Percentiles rank a stretch among this genome's conserved stretches.
Evolutionary conservation across 805 yeast species (phyloP).

Genomic region (Ogataea sp.): DNA sequence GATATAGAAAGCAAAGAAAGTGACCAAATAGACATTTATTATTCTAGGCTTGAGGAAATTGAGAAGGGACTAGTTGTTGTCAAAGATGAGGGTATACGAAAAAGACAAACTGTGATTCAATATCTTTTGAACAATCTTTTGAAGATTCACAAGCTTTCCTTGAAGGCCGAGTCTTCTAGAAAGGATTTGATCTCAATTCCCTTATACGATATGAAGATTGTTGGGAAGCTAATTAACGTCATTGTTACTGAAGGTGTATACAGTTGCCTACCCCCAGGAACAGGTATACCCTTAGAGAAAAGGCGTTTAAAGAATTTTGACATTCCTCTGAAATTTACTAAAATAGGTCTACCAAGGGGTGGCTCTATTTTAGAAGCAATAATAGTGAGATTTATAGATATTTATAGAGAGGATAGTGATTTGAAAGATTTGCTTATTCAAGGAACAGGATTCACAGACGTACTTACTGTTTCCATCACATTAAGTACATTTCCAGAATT

Average conservation of each 20-base stretch:
- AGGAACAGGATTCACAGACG: slow-evolving; percentile 63
- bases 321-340: slow-evolving; percentile 15
- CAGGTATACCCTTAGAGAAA: slow-evolving; percentile 59
- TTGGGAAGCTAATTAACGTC: slow-evolving; percentile 56
- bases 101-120: slow-evolving; percentile 23
- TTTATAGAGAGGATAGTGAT: slow-evolving; percentile 37
- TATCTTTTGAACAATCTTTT: slow-evolving; percentile 28
- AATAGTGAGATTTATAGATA: slow-evolving; percentile 22
- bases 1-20: neutral
- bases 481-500: slow-evolving; percentile 24
- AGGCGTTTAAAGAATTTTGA: slow-evolving; percentile 45
- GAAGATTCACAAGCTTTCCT: slow-evolving; percentile 31
- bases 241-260: slow-evolving; percentile 68
- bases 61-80: too few relatives aligned
- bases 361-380: slow-evolving; percentile 12
- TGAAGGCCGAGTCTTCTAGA: slow-evolving; percentile 21
- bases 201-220: slow-evolving; percentile 72
- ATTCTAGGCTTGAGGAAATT: too few relatives aligned
- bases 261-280: slow-evolving; percentile 45
- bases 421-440: slow-evolving; percentile 45
- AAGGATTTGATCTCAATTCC: slow-evolving; percentile 52
- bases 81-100: too few relatives aligned
- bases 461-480: slow-evolving; percentile 39
- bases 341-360: slow-evolving; percentile 11
- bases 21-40: slow-evolving; percentile 6